These are phyloP conservation scores for Arthrobotrys megalospora DNA, from an alignment of 2,329 filamentous ascomycete species.

Conservation along the genomic window DNA sequence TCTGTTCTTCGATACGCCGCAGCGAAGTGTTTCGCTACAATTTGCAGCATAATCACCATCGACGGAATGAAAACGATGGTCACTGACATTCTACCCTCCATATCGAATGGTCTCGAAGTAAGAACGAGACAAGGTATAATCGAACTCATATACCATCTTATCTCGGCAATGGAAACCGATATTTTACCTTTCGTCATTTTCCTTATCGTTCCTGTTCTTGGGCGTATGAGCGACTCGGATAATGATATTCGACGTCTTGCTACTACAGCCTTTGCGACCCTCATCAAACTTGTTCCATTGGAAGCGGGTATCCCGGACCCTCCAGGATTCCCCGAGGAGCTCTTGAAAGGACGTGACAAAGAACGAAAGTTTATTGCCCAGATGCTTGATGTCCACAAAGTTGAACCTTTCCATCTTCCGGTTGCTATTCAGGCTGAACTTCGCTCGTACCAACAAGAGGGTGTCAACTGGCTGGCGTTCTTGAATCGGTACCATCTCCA, in stretches of 20 bases:
- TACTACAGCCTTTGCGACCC: slow-evolving; percentile 94
- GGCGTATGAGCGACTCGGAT: slow-evolving; percentile 98
- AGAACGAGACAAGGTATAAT: slow-evolving; percentile 92
- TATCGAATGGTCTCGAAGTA: slow-evolving; percentile 90
- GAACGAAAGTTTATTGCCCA: slow-evolving; percentile 97
- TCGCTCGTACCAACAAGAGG: slow-evolving; percentile 97
- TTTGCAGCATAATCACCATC: slow-evolving; percentile 95
- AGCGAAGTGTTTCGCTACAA: slow-evolving; percentile 95
- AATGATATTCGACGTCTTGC: slow-evolving; percentile 94
- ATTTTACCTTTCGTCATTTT: slow-evolving; percentile 99
- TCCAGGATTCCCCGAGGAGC: slow-evolving; percentile 87
- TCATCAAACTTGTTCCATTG: slow-evolving; percentile 96
- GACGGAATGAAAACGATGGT: slow-evolving; percentile 97
- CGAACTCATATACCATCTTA: slow-evolving; percentile 95
- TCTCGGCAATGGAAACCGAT: slow-evolving; percentile 96
- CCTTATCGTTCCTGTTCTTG: slow-evolving; percentile 95
- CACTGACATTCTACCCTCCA: slow-evolving; percentile 90
- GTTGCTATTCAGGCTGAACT: slow-evolving; percentile 97
- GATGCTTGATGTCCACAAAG: slow-evolving; percentile 95
- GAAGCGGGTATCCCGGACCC: slow-evolving; percentile 98
- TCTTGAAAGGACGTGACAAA: slow-evolving; percentile 90
- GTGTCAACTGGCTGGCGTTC: slow-evolving; percentile 98
- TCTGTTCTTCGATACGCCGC: slow-evolving; percentile 97
- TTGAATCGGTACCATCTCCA: slow-evolving; percentile 98
- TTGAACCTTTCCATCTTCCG: slow-evolving; percentile 92